Evolutionary conservation across 768 basidiomycete genomes (phyloP).

Genomic region (Pholiota microspora): DNA sequence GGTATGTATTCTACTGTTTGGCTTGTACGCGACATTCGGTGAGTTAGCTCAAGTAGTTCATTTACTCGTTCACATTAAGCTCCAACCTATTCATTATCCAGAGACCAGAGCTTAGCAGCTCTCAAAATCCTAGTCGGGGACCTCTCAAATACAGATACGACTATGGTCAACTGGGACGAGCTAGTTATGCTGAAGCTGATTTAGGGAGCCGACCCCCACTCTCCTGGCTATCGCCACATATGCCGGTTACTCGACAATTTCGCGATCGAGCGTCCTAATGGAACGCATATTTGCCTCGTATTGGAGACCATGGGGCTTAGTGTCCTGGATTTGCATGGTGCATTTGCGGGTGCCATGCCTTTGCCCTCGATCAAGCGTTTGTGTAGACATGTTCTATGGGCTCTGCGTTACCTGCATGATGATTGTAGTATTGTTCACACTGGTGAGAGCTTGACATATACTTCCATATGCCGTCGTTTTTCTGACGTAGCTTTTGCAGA

Average conservation of each 20-base stretch:
- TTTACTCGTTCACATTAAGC: too few relatives aligned
- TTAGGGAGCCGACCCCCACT: slow-evolving; percentile 40
- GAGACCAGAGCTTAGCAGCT: slow-evolving; percentile 42
- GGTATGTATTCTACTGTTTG: slow-evolving; percentile 47
- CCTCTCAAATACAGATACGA: slow-evolving; percentile 5
- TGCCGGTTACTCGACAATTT: slow-evolving; percentile 80
- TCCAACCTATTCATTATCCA: background rate
- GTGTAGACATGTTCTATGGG: slow-evolving; percentile 49
- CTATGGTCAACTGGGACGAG: slow-evolving; percentile 32
- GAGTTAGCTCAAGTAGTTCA: too few relatives aligned
- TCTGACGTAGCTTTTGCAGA: slow-evolving; percentile 1
- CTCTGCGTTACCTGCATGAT: slow-evolving; percentile 51
- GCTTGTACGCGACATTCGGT: slow-evolving; percentile 34
- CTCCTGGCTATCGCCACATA: slow-evolving; percentile 64
- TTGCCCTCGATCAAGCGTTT: slow-evolving; percentile 50
- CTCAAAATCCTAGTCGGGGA: slow-evolving; percentile 53
- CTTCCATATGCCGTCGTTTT: slow-evolving; percentile 46
- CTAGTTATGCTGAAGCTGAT: slow-evolving; percentile 46
- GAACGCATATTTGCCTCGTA: slow-evolving; percentile 82
- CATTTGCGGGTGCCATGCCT: slow-evolving; percentile 40
- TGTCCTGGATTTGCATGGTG: slow-evolving; percentile 53
- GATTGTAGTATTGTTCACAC: slow-evolving; percentile 67
- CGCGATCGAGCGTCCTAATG: slow-evolving; percentile 72
- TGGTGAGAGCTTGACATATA: slow-evolving; percentile 45
- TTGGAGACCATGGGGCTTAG: slow-evolving; percentile 83